A percentile compares a stretch with the other conserved stretches of the same genome.
These are phyloP conservation scores for Tylopilus vinaceipallidus DNA, from an alignment of 768 basidiomycete species.

Conservation along the genomic window DNA sequence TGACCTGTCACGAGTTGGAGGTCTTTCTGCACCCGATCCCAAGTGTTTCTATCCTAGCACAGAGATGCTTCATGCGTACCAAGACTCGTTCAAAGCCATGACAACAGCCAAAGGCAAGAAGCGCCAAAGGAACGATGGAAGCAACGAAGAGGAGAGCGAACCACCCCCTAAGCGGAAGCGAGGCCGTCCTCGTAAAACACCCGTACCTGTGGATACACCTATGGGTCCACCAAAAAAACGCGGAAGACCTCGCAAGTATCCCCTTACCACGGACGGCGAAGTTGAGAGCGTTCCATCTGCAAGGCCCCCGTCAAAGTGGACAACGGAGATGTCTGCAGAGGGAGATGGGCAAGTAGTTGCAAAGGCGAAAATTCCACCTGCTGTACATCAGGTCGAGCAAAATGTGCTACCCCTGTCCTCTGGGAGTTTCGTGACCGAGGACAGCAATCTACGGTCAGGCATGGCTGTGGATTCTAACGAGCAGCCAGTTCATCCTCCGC, in stretches of 20 bases:
- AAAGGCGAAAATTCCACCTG: neutral
- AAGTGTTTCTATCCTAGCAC: conserved; percentile 55
- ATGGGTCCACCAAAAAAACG: conserved; percentile 32
- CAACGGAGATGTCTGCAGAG: neutral
- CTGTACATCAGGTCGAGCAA: conserved; percentile 1
- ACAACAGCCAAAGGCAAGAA: conserved; percentile 25
- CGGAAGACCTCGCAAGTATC: conserved; percentile 34
- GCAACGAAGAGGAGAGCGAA: conserved; percentile 19
- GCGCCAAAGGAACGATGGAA: conserved; percentile 31
- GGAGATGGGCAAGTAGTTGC: neutral
- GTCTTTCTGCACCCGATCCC: conserved; percentile 46
- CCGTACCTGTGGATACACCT: conserved; percentile 4
- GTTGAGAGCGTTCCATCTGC: conserved; percentile 2
- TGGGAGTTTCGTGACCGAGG: neutral
- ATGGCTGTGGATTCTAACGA: neutral
- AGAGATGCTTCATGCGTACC: conserved; percentile 41
- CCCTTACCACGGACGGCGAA: conserved; percentile 1
- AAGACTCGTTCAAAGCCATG: conserved; percentile 48
- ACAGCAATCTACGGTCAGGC: neutral
- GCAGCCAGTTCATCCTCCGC: neutral
- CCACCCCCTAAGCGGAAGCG: conserved; percentile 40
- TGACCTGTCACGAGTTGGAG: conserved; percentile 52
- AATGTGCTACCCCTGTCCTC: neutral
- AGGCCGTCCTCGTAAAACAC: conserved; percentile 52
- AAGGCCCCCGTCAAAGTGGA: conserved; percentile 1